Percentiles rank a stretch among this genome's conserved stretches.
These are phyloP conservation scores for Effrenium voratum DNA, from an alignment of 73 alveolate genomes.

Conservation along the genomic window DNA sequence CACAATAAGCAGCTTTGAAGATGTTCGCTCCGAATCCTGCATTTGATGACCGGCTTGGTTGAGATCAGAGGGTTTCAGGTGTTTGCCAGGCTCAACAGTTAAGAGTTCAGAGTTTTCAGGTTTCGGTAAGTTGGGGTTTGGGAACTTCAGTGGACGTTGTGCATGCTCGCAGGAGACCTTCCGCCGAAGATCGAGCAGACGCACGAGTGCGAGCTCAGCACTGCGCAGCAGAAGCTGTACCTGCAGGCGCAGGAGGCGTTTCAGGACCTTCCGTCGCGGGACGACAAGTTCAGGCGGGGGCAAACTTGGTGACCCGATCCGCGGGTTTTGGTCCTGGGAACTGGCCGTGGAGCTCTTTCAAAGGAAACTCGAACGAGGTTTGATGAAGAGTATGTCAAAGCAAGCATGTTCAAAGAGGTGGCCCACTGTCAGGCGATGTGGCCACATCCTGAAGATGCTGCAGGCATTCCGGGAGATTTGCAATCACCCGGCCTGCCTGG, in stretches of 20 bases:
- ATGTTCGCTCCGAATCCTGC: too few species aligned
- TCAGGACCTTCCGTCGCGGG: neutral
- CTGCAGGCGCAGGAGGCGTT: neutral
- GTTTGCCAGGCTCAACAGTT: neutral
- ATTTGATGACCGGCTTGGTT: too few species aligned
- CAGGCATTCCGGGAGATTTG: slow-evolving; percentile 41
- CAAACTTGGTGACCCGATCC: too few species aligned
- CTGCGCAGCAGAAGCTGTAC: neutral
- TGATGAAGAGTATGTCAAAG: neutral
- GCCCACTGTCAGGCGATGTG: neutral
- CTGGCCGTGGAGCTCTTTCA: too few species aligned
- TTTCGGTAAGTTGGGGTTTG: neutral
- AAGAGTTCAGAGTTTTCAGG: neutral
- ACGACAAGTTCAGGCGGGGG: neutral
- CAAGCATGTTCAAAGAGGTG: neutral
- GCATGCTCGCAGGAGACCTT: slow-evolving; percentile 1
- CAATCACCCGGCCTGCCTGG: slow-evolving; percentile 42
- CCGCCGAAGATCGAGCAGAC: slow-evolving; percentile 52
- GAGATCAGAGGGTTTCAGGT: neutral
- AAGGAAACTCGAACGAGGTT: neutral
- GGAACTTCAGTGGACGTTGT: neutral
- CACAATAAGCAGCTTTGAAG: too few species aligned
- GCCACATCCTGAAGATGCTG: slow-evolving; percentile 12
- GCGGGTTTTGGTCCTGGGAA: too few species aligned
- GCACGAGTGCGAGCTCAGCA: slow-evolving; percentile 5